A percentile compares a stretch with the other conserved stretches of the same genome.
Evolutionary conservation across 805 yeast genomes (phyloP).

Genomic region (Wickerhamomyces sydowiorum): DNA sequence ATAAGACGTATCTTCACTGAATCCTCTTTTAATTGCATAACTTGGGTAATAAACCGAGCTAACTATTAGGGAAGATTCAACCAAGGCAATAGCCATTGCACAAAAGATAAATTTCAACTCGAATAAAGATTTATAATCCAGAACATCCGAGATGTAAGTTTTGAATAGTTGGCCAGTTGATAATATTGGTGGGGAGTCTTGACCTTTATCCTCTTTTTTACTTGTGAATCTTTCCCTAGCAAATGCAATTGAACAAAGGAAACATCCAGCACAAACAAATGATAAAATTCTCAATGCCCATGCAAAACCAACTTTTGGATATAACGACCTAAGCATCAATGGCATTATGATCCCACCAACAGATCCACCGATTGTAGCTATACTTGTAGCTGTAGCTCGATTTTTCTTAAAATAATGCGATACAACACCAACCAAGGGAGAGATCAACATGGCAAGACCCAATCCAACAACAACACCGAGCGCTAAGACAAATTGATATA

Average conservation of each 20-base stretch:
- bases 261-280: constrained; percentile 35
- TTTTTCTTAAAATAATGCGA: constrained; percentile 58
- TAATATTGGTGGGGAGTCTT: constrained; percentile 1
- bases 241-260: constrained; percentile 26
- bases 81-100: constrained; percentile 35
- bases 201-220: constrained; percentile 1
- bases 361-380: constrained; percentile 46
- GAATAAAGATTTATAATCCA: constrained; percentile 30
- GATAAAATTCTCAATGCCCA: constrained; percentile 55
- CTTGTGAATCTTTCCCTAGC: constrained; percentile 29
- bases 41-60: constrained; percentile 45
- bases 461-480: constrained; percentile 50
- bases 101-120: constrained; percentile 41
- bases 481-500: constrained; percentile 57
- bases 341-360: constrained; percentile 53
- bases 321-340: constrained; percentile 41
- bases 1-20: constrained; percentile 36
- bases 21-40: constrained; percentile 43
- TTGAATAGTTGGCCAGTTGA: neutral
- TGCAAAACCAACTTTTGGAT: constrained; percentile 38
- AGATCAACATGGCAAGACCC: constrained; percentile 50
- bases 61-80: constrained; percentile 26
- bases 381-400: constrained; percentile 49
- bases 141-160: constrained; percentile 21
- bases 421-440: constrained; percentile 54